Percentiles rank a stretch among this genome's conserved stretches.
These are phyloP conservation scores for Zea luxurians DNA, from an alignment of 176 grass and related monocot species.

Conservation along the genomic window DNA sequence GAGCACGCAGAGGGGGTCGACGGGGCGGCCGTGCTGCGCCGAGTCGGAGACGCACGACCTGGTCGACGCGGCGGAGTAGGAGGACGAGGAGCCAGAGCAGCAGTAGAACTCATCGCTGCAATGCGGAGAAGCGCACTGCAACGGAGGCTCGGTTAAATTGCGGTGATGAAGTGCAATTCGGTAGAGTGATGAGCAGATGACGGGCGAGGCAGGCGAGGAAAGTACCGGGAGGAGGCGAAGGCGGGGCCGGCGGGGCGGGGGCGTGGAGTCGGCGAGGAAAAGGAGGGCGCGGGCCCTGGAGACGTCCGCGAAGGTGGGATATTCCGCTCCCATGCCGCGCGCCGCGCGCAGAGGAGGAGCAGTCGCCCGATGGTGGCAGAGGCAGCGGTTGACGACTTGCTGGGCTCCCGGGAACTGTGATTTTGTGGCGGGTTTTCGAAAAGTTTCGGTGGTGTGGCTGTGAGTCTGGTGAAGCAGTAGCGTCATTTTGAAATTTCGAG, in stretches of 20 bases:
- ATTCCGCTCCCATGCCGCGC: neutral
- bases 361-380: neutral
- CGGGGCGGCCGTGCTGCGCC: constrained; percentile 21
- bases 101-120: constrained; percentile 49
- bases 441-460: neutral
- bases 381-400: neutral
- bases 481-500: too few relatives aligned
- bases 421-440: constrained; percentile 35
- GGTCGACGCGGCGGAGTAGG: constrained; percentile 39
- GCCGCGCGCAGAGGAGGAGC: constrained; percentile 15
- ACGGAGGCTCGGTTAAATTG: neutral
- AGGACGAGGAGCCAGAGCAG: constrained; percentile 42
- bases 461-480: neutral
- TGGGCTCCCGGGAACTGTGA: neutral
- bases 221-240: constrained; percentile 27
- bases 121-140: constrained; percentile 2
- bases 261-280: constrained; percentile 44
- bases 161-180: neutral
- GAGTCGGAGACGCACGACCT: constrained; percentile 56
- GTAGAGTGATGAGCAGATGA: neutral
- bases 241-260: neutral
- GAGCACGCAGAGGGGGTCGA: constrained; percentile 52
- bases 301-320: constrained; percentile 33
- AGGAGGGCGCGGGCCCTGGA: constrained; percentile 39
- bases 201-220: neutral